A percentile compares a stretch with the other conserved stretches of the same genome.
Conservation (phyloP, 345 rosid species). For the Excoecaria agallocha region DNA sequence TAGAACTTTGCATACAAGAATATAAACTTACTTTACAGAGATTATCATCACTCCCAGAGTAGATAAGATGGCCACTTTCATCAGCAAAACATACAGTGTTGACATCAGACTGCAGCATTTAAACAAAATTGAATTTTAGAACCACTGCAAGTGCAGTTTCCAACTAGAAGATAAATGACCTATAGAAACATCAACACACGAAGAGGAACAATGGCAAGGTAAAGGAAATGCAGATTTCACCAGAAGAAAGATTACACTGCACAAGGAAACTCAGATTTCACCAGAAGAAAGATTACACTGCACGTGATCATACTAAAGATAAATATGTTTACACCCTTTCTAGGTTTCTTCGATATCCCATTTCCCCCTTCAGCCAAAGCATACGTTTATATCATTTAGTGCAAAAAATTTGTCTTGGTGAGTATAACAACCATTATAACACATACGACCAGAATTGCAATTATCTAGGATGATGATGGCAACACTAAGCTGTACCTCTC, state of each 20-base stretch:
- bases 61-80: constrained; percentile 83
- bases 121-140: constrained; percentile 20
- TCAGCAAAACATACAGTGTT: constrained; percentile 90
- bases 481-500: neutral
- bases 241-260: no score
- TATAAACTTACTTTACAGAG: constrained; percentile 64
- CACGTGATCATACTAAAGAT: neutral
- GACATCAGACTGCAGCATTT: constrained; percentile 82
- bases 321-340: neutral
- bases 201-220: neutral
- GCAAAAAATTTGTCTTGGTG: neutral
- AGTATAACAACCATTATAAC: neutral
- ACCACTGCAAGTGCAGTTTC: neutral
- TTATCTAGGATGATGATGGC: neutral
- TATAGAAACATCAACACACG: neutral
- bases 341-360: neutral
- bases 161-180: neutral
- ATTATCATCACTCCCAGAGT: constrained; percentile 90
- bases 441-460: neutral
- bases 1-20: neutral
- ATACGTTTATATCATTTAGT: neutral
- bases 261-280: no score
- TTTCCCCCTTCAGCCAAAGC: neutral
- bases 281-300: no score
- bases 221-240: constrained; percentile 1